A percentile compares a stretch with the other conserved stretches of the same genome.
phyloP scores from a whole-genome alignment of 2,329 filamentous ascomycete genomes.

The Fusarium nisikadoi region DNA sequence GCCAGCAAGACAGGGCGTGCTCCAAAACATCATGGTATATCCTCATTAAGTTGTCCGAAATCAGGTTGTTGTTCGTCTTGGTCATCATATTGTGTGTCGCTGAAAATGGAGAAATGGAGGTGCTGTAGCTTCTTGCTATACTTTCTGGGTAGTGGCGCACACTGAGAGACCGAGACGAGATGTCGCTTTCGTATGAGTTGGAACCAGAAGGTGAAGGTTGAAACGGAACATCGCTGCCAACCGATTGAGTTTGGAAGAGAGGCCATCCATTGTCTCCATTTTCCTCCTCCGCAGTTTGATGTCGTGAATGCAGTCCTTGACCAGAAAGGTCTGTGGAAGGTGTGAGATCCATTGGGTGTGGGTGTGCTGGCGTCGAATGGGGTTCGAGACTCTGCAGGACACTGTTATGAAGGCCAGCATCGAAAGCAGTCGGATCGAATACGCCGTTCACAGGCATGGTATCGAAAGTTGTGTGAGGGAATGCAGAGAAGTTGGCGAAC shows the following conservation, averaged over 20 bases:
- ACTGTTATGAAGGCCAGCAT: slow-evolving; percentile 39
- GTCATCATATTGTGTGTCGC: slow-evolving; percentile 41
- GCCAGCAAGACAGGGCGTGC: slow-evolving; percentile 63
- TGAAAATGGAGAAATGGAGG: slow-evolving; percentile 44
- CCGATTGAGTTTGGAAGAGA: slow-evolving; percentile 40
- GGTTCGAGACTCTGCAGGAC: slow-evolving; percentile 36
- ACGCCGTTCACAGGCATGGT: slow-evolving; percentile 40
- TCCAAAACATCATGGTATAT: slow-evolving; percentile 67
- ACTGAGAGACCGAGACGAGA: slow-evolving; percentile 41
- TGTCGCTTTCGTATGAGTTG: slow-evolving; percentile 44
- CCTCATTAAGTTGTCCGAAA: slow-evolving; percentile 44
- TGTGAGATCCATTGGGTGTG: slow-evolving; percentile 36
- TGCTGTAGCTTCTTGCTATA: slow-evolving; percentile 39
- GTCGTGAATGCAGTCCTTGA: slow-evolving; percentile 30
- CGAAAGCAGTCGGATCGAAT: slow-evolving; percentile 41
- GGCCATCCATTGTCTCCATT: slow-evolving; percentile 43
- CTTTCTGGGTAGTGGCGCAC: slow-evolving; percentile 43
- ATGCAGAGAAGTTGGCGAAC: slow-evolving; percentile 40
- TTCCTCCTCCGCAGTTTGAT: slow-evolving; percentile 39
- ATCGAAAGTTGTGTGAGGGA: slow-evolving; percentile 41
- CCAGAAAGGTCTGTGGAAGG: slow-evolving; percentile 35
- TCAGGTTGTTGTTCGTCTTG: slow-evolving; percentile 43
- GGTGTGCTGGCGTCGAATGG: slow-evolving; percentile 32
- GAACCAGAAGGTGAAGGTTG: slow-evolving; percentile 43
- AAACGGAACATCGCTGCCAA: slow-evolving; percentile 38